Base-by-base conservation (phyloP, 768 basidiomycete genomes). In the Russula compacta region DNA sequence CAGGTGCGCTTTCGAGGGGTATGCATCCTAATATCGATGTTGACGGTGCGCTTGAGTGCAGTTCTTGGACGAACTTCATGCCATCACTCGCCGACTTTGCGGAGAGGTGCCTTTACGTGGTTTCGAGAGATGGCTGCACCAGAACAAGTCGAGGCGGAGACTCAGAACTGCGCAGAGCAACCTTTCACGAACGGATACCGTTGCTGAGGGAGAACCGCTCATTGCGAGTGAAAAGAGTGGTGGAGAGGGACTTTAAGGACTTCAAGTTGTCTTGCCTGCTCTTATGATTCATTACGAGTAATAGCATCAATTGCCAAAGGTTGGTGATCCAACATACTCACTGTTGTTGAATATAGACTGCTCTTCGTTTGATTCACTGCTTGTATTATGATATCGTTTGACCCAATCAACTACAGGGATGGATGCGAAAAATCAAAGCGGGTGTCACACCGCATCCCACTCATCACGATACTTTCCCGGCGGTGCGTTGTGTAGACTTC, bases 31-130 rank as follows among this genome's bases (percentile, higher is more conserved):
- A 24, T 24, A 29, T 44, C 24, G n/a, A 24, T 51, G 49, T 51
- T 35, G 7, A 56, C n/a, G 11, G 17, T 38, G 12, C 4, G 11
- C 21, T 3, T n/a, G 8, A 46, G 14, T 61, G 29, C 44, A 64
- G 63, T 64, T 59, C 42, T 32, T 64, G 53, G 63, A 61, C 19
- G 59, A 64, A 36, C 63, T 64, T 24, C 59, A 51, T 44, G 48
- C 29, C 6, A 43, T 56, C 10, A 64, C 59, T 14, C 59, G 63
- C 36, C 46, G 54, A 33, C 63, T 64, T 21, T 64, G 63, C 29
- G 63, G 61, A 2, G 61, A 47, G 46, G 64, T 60, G 3, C 58
- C 58, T 29, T 43, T 64, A 40, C 58, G 63, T 10, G 65, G 57
- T 17, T 57, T 65, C 33, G 54, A 59, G 40, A 60, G 29, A 46